Conservation (phyloP, 176 grass and related monocot genomes). For the Alloteropsis semialata region DNA sequence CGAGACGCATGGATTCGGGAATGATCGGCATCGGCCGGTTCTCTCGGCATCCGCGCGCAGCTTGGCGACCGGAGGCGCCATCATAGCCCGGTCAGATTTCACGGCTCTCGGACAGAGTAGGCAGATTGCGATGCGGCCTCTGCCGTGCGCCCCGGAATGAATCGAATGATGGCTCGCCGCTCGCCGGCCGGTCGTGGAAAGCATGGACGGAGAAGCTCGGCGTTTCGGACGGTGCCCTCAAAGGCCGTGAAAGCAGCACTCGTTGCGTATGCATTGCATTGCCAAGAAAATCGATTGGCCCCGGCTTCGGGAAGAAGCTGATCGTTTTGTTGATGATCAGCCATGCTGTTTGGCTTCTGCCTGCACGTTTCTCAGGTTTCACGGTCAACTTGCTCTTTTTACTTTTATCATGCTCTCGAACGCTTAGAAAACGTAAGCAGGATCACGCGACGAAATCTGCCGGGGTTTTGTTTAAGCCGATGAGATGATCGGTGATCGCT, state of each 20-base stretch:
- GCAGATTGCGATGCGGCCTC: conserved; percentile 17
- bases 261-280: not conserved
- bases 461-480: not conserved
- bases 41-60: not conserved
- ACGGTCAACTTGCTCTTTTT: not conserved
- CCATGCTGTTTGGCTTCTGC: not conserved
- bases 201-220: not conserved
- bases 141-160: not conserved
- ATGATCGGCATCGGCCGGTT: not conserved
- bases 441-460: not conserved
- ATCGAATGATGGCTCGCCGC: conserved; percentile 10
- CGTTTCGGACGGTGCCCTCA: not conserved
- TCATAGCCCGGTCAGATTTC: conserved; percentile 9
- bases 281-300: not conserved
- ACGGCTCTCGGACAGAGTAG: not conserved
- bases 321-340: not conserved
- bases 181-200: not conserved
- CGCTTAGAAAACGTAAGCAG: not conserved
- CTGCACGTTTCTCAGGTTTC: not conserved
- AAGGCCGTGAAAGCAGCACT: conserved; percentile 22
- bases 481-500: not conserved
- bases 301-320: not conserved
- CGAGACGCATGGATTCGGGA: conserved; percentile 24
- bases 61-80: conserved; percentile 6
- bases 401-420: not conserved